These are phyloP conservation scores for Aspergillus heteromorphus DNA, from an alignment of 495 filamentous ascomycete genomes.

Conservation along the genomic window DNA sequence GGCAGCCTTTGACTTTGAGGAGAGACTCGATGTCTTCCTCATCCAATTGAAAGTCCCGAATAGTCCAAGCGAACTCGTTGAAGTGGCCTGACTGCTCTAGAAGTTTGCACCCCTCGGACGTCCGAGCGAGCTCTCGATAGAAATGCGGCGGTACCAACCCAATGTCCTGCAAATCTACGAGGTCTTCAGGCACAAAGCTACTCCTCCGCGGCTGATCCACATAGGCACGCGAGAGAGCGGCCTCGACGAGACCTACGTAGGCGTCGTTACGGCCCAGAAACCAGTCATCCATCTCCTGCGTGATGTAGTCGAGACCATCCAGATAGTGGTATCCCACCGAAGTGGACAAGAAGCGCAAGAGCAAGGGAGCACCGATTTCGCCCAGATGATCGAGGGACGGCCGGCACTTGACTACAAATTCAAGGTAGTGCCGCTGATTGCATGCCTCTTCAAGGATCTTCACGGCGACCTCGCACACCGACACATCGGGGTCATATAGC, in stretches of 20 bases:
- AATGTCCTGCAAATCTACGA: slow-evolving; percentile 54
- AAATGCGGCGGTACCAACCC: slow-evolving; percentile 88
- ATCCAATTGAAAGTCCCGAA: slow-evolving; percentile 76
- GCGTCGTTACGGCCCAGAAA: slow-evolving; percentile 91
- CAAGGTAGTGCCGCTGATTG: slow-evolving; percentile 80
- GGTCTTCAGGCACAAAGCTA: slow-evolving; percentile 46
- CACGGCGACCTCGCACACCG: slow-evolving; percentile 91
- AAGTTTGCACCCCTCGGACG: slow-evolving; percentile 83
- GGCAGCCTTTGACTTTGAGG: slow-evolving; percentile 90
- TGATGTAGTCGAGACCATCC: slow-evolving; percentile 95
- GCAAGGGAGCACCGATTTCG: slow-evolving; percentile 90
- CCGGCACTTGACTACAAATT: slow-evolving; percentile 93
- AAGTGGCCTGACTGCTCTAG: slow-evolving; percentile 93
- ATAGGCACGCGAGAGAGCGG: slow-evolving; percentile 86
- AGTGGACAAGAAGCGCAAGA: slow-evolving; percentile 89
- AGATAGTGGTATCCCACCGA: slow-evolving; percentile 96
- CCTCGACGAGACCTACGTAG: slow-evolving; percentile 92
- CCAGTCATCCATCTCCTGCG: slow-evolving; percentile 99
- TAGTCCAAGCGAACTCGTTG: slow-evolving; percentile 81
- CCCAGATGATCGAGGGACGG: slow-evolving; percentile 95
- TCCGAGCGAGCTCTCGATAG: slow-evolving; percentile 90
- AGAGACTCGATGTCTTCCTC: slow-evolving; percentile 82
- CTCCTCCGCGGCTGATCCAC: slow-evolving; percentile 49
- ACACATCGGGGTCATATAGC: slow-evolving; percentile 92
- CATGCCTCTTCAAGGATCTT: slow-evolving; percentile 97